Evolutionary conservation across 192 early-diverging fungal species (phyloP).

Genomic region (Neocallimastix lanati): DNA sequence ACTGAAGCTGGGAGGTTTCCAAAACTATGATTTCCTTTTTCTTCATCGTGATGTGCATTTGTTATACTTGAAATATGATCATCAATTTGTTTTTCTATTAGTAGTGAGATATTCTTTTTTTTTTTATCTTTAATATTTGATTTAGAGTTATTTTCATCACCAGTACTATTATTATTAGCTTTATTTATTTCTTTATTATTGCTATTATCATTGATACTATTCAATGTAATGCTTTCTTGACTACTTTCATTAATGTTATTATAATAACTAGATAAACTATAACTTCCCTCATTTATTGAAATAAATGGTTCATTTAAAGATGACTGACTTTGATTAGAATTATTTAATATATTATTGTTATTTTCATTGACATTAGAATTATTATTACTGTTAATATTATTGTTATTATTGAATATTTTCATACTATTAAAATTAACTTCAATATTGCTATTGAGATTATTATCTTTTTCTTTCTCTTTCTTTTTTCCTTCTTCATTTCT

Average conservation of each 20-base stretch:
- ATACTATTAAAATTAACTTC: not conserved
- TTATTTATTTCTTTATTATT: too few species aligned
- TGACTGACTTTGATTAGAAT: too few species aligned
- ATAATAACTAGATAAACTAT: not conserved
- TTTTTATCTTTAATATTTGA: not conserved
- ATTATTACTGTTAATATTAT: not conserved
- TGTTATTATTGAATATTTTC: not conserved
- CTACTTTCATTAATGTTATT: not conserved
- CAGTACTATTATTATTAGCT: not conserved
- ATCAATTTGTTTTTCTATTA: not conserved
- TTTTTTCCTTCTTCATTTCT: too few species aligned
- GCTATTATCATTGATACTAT: not conserved
- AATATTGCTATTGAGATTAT: not conserved
- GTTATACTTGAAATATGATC: not conserved
- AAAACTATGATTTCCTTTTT: too few species aligned
- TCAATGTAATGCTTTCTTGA: not conserved
- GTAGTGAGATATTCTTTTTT: not conserved
- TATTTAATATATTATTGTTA: too few species aligned
- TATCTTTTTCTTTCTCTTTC: too few species aligned
- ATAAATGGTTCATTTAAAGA: not conserved
- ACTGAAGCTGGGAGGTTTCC: too few species aligned
- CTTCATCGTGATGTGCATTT: not conserved
- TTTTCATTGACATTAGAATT: not conserved
- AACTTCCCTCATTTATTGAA: not conserved
- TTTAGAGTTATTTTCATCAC: not conserved